phyloP scores from a whole-genome alignment of 257 asterid species.

The Petunia secreta region DNA sequence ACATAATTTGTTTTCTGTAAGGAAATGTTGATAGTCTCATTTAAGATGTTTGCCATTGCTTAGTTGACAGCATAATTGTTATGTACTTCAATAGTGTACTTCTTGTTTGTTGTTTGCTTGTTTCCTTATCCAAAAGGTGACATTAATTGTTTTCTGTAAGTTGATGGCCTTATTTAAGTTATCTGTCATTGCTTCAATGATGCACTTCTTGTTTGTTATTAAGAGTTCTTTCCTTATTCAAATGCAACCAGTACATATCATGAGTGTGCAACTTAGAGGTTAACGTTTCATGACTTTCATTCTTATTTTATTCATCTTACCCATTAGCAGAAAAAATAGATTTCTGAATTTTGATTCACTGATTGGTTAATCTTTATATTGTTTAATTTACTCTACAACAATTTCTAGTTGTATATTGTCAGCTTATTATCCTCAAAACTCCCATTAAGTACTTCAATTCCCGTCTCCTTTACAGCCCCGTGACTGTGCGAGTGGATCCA shows the following conservation, averaged over 20 bases:
- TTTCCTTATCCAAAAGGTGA: constrained; percentile 5
- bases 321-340: background rate
- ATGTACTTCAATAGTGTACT: background rate
- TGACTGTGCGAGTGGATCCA: constrained; percentile 57
- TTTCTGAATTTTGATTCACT: constrained; percentile 5
- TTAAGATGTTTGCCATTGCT: background rate
- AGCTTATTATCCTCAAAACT: background rate
- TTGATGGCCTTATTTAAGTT: too few relatives aligned
- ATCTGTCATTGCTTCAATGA: background rate
- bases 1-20: background rate
- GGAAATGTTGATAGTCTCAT: background rate
- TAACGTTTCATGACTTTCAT: background rate
- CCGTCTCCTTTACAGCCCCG: constrained; percentile 69
- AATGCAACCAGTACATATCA: background rate
- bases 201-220: background rate
- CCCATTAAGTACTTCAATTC: constrained; percentile 10
- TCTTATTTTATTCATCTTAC: constrained; percentile 16
- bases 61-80: background rate
- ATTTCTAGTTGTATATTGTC: background rate
- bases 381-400: background rate
- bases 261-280: background rate
- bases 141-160: too few relatives aligned
- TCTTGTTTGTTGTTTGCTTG: constrained; percentile 14
- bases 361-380: constrained; percentile 12
- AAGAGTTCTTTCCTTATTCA: background rate